phyloP scores from a whole-genome alignment of 2,329 filamentous ascomycete species.

The Diaporthe citri region DNA sequence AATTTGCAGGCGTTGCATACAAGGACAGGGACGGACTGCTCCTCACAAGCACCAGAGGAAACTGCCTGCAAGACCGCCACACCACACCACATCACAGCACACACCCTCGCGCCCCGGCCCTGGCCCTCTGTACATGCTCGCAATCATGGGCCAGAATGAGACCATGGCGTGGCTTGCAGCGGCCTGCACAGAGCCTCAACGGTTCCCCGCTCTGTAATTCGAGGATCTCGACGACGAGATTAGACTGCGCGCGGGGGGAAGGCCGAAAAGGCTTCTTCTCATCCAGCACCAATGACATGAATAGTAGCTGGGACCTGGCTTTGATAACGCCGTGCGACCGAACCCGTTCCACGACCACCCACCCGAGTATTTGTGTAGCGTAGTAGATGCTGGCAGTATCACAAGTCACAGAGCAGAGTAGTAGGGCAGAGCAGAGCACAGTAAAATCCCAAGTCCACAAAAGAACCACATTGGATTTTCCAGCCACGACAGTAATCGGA shows the following conservation, averaged over 20 bases:
- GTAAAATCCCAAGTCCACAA: neutral
- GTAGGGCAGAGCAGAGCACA: neutral
- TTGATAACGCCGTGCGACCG: slow-evolving; percentile 10
- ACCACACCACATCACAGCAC: neutral
- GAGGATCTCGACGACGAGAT: neutral
- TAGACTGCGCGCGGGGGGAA: neutral
- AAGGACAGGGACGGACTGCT: neutral
- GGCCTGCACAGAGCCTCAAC: slow-evolving; percentile 27
- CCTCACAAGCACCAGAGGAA: neutral
- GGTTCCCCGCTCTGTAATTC: neutral
- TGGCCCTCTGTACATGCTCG: neutral
- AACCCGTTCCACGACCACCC: neutral
- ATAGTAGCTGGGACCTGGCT: neutral
- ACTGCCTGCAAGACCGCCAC: neutral
- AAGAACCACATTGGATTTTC: neutral
- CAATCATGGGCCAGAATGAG: slow-evolving; percentile 12
- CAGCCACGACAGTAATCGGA: neutral
- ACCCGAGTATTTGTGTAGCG: neutral
- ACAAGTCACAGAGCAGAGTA: neutral
- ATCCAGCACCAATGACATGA: neutral
- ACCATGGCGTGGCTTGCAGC: slow-evolving; percentile 21
- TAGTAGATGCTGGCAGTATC: neutral
- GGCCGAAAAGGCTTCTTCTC: neutral
- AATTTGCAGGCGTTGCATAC: neutral
- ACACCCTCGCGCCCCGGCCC: neutral